Base-by-base conservation (phyloP, 225 moss, liverwort and hornwort genomes). In the Climacium dendroides region DNA sequence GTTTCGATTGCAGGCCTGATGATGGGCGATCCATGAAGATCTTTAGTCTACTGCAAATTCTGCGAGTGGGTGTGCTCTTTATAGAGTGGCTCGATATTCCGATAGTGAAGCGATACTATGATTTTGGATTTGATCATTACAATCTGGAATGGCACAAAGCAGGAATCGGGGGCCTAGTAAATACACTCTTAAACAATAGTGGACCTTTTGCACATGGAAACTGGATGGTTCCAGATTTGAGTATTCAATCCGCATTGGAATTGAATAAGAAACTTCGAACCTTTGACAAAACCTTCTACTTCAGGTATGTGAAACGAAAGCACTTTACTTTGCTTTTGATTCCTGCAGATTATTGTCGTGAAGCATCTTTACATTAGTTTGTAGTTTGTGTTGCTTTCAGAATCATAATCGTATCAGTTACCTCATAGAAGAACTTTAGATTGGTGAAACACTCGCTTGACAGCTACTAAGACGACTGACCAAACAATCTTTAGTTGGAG, bases 81-180 rank as follows among this genome's bases (percentile, higher is more conserved):
- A 89, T 95, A 45, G 97, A 97, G 86, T 97, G 97, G 97, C 84
- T 97, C 50, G 96, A 97, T 85, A 90, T 96, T 81, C 80, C 92
- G 45, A 9, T 93, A 11, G 45, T 97, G 61, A 96, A 95, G 88
- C 85, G 76, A 84, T 97, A 93, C 82, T 97, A 97, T 72, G 91
- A 90, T 66, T 96, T 97, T 85, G 97, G 97, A 85, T 97, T 97
- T 75, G 97, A 95, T 65, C 97, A 97, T 91, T 97, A 96, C 89
- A 90, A 93, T 85, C 83, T 97, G 86, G 94, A 91, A 81, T 94
- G 97, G 97, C 95, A 91, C 35, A 92, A 95, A 90, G 90, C 91
- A 32, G 97, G 97, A 65, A 80, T 97, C 26, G 74, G 16, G 70
- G 97, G 97, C 72, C 89, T 97, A 85, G 63, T 93, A 57, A 81